Evolutionary conservation across 352 stramenopile genomes (phyloP).

Genomic region (Plasmopara halstedii): DNA sequence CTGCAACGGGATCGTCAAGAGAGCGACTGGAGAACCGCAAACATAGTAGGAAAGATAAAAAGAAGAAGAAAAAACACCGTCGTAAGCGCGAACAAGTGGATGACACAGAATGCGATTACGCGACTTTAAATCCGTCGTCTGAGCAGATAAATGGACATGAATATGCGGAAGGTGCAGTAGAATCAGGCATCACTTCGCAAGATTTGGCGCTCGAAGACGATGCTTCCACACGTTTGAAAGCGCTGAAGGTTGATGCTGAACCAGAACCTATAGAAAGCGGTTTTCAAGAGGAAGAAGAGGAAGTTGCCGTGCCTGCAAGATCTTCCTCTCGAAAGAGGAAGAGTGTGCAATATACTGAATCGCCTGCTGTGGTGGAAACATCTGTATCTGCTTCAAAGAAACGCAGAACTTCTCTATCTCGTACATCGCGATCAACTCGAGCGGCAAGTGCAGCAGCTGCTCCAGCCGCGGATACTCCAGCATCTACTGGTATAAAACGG

Average conservation of each 20-base stretch:
- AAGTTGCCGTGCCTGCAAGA: conserved; percentile 3
- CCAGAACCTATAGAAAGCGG: conserved; percentile 4
- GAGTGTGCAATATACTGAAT: conserved; percentile 17
- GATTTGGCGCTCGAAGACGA: conserved; percentile 8
- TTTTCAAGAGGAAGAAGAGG: conserved; percentile 9
- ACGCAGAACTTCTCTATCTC: conserved; percentile 18
- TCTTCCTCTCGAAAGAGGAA: conserved; percentile 26
- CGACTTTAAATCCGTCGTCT: conserved; percentile 32
- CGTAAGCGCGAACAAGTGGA: conserved; percentile 36
- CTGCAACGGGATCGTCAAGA: conserved; percentile 14
- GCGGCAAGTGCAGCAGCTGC: conserved; percentile 7
- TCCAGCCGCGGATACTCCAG: conserved; percentile 8
- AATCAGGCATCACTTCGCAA: conserved; percentile 13
- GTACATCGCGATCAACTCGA: conserved; percentile 12
- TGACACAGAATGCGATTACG: conserved; percentile 47
- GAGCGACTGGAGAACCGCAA: conserved; percentile 57
- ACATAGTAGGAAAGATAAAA: conserved; percentile 43
- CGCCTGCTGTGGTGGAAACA: conserved; percentile 12
- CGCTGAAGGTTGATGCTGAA: conserved; percentile 4
- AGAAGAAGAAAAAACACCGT: conserved; percentile 34
- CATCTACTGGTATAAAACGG: conserved; percentile 34
- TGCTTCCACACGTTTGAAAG: not conserved
- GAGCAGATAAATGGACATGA: conserved; percentile 37
- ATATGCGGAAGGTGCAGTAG: conserved; percentile 31
- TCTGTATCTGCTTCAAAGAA: conserved; percentile 24